These are phyloP conservation scores for Boletus rubescentipes DNA, from an alignment of 768 basidiomycete species.

Conservation along the genomic window DNA sequence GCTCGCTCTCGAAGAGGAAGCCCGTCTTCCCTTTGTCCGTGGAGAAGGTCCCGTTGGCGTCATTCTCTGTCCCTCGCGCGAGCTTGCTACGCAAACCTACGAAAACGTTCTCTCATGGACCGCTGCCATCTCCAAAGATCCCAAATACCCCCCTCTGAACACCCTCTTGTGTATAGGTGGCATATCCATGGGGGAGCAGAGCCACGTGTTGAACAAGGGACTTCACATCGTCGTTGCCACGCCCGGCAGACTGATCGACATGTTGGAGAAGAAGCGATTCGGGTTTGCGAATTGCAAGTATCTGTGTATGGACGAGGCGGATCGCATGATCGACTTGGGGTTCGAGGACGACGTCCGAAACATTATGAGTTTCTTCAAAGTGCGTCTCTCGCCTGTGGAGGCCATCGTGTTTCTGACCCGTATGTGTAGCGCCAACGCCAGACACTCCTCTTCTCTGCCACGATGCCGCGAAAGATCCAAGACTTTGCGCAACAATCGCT, in stretches of 20 bases:
- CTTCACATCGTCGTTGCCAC: constrained; percentile 96
- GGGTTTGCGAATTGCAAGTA: constrained; percentile 94
- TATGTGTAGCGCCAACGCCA: constrained; percentile 81
- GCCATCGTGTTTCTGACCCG: not conserved
- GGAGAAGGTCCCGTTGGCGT: constrained; percentile 98
- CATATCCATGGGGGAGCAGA: constrained; percentile 98
- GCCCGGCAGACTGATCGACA: constrained; percentile 94
- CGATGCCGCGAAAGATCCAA: constrained; percentile 98
- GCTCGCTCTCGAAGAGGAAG: constrained; percentile 93
- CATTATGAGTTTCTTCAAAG: constrained; percentile 99
- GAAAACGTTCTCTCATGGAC: constrained; percentile 93
- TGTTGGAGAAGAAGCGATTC: constrained; percentile 94
- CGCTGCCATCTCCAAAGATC: constrained; percentile 71
- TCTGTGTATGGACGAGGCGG: constrained; percentile 98
- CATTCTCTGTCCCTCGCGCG: constrained; percentile 94
- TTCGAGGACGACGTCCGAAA: constrained; percentile 99
- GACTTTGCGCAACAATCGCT: constrained; percentile 97
- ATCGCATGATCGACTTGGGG: constrained; percentile 98
- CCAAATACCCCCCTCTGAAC: constrained; percentile 82
- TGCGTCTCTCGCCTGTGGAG: constrained; percentile 31
- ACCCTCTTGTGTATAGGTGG: constrained; percentile 94
- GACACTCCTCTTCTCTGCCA: constrained; percentile 95
- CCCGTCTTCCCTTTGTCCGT: constrained; percentile 81
- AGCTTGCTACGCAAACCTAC: constrained; percentile 95
- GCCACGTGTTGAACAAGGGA: constrained; percentile 85